Evolutionary conservation across 2,329 filamentous ascomycete species (phyloP), one percentile per base, ranked within the genome.

Genomic region (Ophiocordyceps robertsii): DNA sequence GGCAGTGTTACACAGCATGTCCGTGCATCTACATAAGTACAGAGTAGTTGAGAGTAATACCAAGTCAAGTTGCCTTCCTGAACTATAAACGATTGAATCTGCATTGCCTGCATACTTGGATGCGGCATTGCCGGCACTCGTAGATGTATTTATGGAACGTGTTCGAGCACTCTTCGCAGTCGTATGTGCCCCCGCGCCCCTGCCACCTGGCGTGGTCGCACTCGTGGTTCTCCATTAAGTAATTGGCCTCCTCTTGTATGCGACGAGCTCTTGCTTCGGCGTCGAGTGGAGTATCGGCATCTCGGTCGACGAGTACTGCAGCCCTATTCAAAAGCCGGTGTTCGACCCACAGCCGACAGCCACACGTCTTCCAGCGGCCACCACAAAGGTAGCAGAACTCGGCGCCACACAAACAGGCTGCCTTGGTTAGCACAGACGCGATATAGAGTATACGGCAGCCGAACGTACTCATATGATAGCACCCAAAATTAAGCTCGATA

Each of bases 391-490:
- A 73, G 48, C 69, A 73, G 48, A 73, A 75, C 14, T 71, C 14
- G 0, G 59, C 53, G 0, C 59, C 48, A 31, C 71, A 75, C 2
- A 19, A 51, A 37, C 70, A 75, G 1, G 64, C 73, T 62, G 19
- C 12, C 27, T 11, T 24, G 12, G 14, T 41, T 10, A 44, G 29
- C 12, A 42, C 11, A 30, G 21, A 31, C 13, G n/a, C n/a, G n/a
- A n/a, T n/a, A 2, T 13, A 44, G 30, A 27, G 19, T 11, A 13
- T 31, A 37, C 19, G 10, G 31, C 24, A 9, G 16, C 2, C 6
- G 3, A 6, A 66, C 69, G 50, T 48, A 77, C 74, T 69, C 4
- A 79, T 77, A 40, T 78, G 72, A 40, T 69, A 62, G 45, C 75
- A 78, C 1, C 75, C 75, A 0, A 31, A 11, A 0, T 48, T 32